Conservation (phyloP, 371 early-diverging fungal genomes). For the Rhizopus sp. region DNA sequence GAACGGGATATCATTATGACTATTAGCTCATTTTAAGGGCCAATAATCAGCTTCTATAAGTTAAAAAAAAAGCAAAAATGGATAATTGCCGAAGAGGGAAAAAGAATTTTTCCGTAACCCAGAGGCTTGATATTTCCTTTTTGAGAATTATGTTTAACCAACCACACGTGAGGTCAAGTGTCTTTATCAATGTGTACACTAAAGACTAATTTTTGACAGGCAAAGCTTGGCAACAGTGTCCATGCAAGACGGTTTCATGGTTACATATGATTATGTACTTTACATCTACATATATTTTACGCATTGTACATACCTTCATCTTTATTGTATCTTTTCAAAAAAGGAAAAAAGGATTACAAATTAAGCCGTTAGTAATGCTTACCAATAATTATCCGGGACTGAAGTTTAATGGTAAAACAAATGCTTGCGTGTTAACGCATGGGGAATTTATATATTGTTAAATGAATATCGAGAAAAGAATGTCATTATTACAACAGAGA, state of each 20-base stretch:
- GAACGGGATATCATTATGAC: too few species aligned
- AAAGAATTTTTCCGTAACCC: neutral
- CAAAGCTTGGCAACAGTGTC: neutral
- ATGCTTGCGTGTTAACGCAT: too few species aligned
- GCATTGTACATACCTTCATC: too few species aligned
- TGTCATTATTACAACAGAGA: neutral
- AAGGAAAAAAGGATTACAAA: too few species aligned
- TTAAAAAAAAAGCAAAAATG: too few species aligned
- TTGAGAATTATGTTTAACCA: neutral
- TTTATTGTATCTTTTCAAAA: too few species aligned
- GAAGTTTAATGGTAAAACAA: neutral
- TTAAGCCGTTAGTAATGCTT: too few species aligned
- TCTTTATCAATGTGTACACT: neutral
- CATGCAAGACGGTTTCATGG: neutral
- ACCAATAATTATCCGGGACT: neutral
- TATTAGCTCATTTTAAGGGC: too few species aligned
- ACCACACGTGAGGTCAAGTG: conserved; percentile 8
- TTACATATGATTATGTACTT: neutral
- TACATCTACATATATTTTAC: too few species aligned
- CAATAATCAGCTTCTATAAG: too few species aligned
- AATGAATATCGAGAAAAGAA: neutral
- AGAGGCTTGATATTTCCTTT: neutral
- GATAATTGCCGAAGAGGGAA: neutral
- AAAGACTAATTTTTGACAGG: neutral
- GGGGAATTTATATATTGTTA: neutral